Evolutionary conservation across 1,284 basidiomycete genomes (phyloP), one percentile per base, ranked within the genome.

Genomic region (Apiotrichum gamsii): DNA sequence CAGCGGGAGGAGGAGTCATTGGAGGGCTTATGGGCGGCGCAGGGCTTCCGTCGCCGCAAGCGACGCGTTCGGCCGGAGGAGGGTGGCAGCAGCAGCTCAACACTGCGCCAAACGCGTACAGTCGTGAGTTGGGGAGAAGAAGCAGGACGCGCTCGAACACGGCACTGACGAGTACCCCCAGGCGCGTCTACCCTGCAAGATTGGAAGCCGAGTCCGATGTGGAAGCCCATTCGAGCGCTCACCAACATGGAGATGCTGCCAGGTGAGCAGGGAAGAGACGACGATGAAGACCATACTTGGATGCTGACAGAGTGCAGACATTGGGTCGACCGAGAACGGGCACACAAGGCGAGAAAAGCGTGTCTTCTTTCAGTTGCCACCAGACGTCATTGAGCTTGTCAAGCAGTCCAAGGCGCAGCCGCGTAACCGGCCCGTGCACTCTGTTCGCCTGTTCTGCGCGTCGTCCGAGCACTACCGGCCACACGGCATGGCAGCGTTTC

Each of bases 381-480:
- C 47, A 8, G 67, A 68, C 18, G 56, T 67, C 1, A 56, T 67
- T 19, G 58, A 67, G 1, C 64, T 61, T 41, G 45, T 73, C 20
- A 64, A 61, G 36, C 24, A 55, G 28, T 39, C 56, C 20, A 62
- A 60, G 64, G 29, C 49, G 15, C 45, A 63, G 35, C 62, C 64
- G 1, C 39, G 46, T 13, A 41, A 58, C 8, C 45, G 39, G 24
- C 64, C 72, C 18, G 46, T 57, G 8, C 60, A 69, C 53, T 62
- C 67, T 21, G 43, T 96, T 23, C 84, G 91, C 19, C 72, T 96
- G 9, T 95, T 90, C 72, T 94, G 90, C 74, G 91, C 93, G 0
- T 91, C 89, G 1, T 90, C 87, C 29, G 77, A 82, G n/a, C 87
- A 85, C 70, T 90, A 86, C 41, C 57, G 64, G 73, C 77, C 49